Percentiles rank a stretch among this genome's conserved stretches.
phyloP scores from a whole-genome alignment of 2,329 filamentous ascomycete species.

The Colletotrichum destructivum region DNA sequence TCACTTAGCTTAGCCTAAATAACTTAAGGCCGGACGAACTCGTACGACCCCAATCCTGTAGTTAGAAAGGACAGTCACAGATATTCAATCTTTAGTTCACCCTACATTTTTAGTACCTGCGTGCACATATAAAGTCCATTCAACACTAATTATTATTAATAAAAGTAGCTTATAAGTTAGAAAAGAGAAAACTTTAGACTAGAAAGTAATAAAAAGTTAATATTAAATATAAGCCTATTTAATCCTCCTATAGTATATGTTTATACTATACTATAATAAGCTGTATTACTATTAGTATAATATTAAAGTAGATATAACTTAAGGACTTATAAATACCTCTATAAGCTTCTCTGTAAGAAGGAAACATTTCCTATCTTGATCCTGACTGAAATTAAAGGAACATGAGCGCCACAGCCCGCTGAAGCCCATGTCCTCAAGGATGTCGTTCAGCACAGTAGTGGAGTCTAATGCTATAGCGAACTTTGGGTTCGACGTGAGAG shows the following conservation, averaged over 20 bases:
- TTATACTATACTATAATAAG: slow-evolving; percentile 43
- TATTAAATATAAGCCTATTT: slow-evolving; percentile 37
- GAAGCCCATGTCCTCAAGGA: slow-evolving; percentile 74
- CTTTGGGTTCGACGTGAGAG: slow-evolving; percentile 68
- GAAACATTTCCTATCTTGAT: slow-evolving; percentile 67
- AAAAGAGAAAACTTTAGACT: no score
- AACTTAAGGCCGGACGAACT: no score
- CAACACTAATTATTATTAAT: no score
- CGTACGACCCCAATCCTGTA: no score
- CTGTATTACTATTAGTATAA: background rate
- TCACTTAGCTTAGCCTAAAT: no score
- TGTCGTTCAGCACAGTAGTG: slow-evolving; percentile 64
- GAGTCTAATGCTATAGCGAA: slow-evolving; percentile 66
- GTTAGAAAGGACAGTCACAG: no score
- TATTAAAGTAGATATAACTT: slow-evolving; percentile 20
- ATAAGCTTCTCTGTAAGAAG: slow-evolving; percentile 73
- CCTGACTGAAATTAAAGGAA: slow-evolving; percentile 64
- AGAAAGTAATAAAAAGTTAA: slow-evolving; percentile 27
- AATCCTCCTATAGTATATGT: slow-evolving; percentile 41
- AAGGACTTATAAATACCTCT: slow-evolving; percentile 61
- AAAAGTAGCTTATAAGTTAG: no score
- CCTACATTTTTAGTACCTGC: no score
- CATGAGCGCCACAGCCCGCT: slow-evolving; percentile 74
- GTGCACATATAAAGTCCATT: no score
- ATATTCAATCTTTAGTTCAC: no score